Percentiles rank a stretch among this genome's conserved stretches.
These are phyloP conservation scores for Brassica balearica DNA, from an alignment of 441 rosid genomes.

Conservation along the genomic window DNA sequence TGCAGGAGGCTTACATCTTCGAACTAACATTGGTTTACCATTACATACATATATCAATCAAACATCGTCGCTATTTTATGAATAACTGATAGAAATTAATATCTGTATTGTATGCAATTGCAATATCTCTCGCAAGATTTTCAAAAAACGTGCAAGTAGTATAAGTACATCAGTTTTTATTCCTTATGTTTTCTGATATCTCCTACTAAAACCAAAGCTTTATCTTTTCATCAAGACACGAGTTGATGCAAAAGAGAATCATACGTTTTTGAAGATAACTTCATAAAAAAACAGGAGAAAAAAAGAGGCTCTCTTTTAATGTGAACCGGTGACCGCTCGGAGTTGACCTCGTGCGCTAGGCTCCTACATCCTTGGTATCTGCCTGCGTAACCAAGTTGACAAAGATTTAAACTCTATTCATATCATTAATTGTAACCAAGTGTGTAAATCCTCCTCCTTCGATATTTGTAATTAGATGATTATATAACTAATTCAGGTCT, in stretches of 20 bases:
- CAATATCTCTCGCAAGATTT: neutral
- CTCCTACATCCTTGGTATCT: conserved; percentile 21
- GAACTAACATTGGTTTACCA: no score
- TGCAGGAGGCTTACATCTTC: conserved; percentile 42
- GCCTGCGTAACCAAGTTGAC: conserved; percentile 7
- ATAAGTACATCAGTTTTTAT: neutral
- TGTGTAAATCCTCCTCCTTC: neutral
- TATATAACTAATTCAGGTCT: conserved; percentile 6
- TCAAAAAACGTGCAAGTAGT: neutral
- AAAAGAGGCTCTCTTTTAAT: conserved; percentile 16
- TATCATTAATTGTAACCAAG: neutral
- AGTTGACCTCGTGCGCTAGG: conserved; percentile 19
- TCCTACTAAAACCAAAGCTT: conserved; percentile 5
- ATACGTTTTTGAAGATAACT: neutral
- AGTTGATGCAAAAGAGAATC: neutral
- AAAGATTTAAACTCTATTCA: neutral
- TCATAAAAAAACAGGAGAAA: neutral
- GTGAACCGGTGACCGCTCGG: neutral
- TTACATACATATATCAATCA: no score
- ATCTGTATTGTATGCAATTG: no score
- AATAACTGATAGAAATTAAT: no score
- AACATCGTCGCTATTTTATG: no score
- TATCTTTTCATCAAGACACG: neutral
- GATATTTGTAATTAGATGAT: neutral
- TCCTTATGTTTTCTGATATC: neutral